Conservation (phyloP, 2,329 filamentous ascomycete genomes). For the Fusarium siculi region DNA sequence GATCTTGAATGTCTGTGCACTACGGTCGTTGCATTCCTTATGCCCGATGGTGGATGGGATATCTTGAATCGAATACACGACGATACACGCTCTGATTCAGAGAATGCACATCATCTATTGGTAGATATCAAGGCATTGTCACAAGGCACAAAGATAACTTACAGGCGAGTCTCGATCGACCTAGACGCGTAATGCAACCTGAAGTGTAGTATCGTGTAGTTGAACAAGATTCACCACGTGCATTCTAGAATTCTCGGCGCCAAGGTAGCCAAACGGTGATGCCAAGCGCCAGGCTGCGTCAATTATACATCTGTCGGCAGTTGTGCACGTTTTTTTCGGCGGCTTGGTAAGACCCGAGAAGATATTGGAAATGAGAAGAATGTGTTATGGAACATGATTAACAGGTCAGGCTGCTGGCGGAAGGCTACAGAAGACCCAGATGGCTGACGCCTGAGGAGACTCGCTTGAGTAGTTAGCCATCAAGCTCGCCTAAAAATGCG, state of each 20-base stretch:
- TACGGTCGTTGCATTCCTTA: neutral
- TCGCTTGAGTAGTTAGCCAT: too few species aligned
- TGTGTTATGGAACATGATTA: too few species aligned
- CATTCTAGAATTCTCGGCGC: slow-evolving; percentile 2
- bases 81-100: neutral
- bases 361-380: neutral
- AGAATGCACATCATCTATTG: too few species aligned
- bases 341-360: neutral
- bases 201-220: neutral
- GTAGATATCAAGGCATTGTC: neutral
- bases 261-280: neutral
- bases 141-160: rapidly evolving
- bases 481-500: neutral
- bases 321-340: neutral
- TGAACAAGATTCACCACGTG: neutral
- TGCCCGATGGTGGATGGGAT: neutral
- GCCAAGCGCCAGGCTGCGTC: neutral
- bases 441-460: neutral
- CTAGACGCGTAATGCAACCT: neutral
- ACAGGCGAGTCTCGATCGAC: neutral
- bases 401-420: too few species aligned
- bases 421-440: neutral
- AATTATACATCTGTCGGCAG: neutral
- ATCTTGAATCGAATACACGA: neutral
- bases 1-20: neutral